Conservation (phyloP, 495 filamentous ascomycete genomes). For the Daldinia loculata region DNA sequence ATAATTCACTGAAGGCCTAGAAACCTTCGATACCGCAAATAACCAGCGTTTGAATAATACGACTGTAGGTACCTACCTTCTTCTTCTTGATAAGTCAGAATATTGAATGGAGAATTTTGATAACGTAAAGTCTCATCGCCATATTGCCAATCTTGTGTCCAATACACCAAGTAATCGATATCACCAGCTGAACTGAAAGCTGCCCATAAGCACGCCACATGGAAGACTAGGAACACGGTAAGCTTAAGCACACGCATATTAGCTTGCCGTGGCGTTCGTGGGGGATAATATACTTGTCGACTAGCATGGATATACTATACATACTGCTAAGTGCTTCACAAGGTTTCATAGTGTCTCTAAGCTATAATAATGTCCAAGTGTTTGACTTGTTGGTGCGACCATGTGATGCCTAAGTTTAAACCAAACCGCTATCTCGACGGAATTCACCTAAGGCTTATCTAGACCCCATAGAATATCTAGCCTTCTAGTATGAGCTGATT, state of each 20-base stretch:
- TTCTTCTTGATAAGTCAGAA: too few relatives aligned
- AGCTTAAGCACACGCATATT: conserved; percentile 26
- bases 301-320: not conserved
- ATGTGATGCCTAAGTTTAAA: too few relatives aligned
- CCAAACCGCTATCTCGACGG: too few relatives aligned
- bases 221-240: not conserved
- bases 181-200: conserved; percentile 20
- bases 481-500: too few relatives aligned
- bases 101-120: too few relatives aligned
- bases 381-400: too few relatives aligned
- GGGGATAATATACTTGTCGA: conserved; percentile 11
- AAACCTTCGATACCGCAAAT: not conserved
- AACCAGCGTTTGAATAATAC: too few relatives aligned
- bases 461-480: too few relatives aligned
- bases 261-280: conserved; percentile 25
- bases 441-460: too few relatives aligned
- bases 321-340: not conserved
- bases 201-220: conserved; percentile 14
- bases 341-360: not conserved
- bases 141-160: too few relatives aligned
- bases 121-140: too few relatives aligned
- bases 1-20: not conserved
- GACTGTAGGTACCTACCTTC: too few relatives aligned
- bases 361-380: not conserved
- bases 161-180: not conserved